Conservation (phyloP, 805 yeast genomes). For the Saccharomycopsis babjevae region DNA sequence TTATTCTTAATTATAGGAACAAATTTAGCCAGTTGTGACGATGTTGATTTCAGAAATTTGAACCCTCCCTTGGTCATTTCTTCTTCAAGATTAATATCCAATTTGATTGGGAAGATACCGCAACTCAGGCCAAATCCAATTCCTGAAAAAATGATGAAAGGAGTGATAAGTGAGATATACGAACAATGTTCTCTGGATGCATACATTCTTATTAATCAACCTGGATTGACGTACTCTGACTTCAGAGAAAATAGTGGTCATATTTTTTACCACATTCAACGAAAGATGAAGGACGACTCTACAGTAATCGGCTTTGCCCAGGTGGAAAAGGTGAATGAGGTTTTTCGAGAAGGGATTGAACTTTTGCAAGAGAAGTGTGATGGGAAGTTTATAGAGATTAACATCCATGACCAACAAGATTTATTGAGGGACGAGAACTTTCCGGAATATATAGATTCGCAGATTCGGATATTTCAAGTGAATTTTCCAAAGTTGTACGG, state of each 20-base stretch:
- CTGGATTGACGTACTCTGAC: constrained; percentile 41
- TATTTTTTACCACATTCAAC: constrained; percentile 39
- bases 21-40: neutral
- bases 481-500: constrained; percentile 38
- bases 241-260: constrained; percentile 30
- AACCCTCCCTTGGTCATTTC: constrained; percentile 16
- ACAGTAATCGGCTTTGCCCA: constrained; percentile 52
- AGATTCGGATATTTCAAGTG: constrained; percentile 51
- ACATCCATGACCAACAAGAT: constrained; percentile 43
- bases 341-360: constrained; percentile 19
- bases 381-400: constrained; percentile 33
- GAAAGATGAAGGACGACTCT: constrained; percentile 46
- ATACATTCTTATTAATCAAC: constrained; percentile 44
- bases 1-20: neutral
- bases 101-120: constrained; percentile 6
- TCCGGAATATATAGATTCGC: constrained; percentile 50
- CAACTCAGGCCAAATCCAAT: constrained; percentile 14
- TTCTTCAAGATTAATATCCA: constrained; percentile 12
- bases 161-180: constrained; percentile 26
- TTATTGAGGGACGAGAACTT: constrained; percentile 32
- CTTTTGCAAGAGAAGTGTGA: constrained; percentile 35
- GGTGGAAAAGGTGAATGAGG: constrained; percentile 24
- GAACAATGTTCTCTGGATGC: constrained; percentile 44
- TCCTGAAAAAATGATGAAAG: constrained; percentile 24
- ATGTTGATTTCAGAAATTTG: neutral